Base-by-base conservation (phyloP, 2,329 filamentous ascomycete genomes). In the Arthrinium phaeospermum region DNA sequence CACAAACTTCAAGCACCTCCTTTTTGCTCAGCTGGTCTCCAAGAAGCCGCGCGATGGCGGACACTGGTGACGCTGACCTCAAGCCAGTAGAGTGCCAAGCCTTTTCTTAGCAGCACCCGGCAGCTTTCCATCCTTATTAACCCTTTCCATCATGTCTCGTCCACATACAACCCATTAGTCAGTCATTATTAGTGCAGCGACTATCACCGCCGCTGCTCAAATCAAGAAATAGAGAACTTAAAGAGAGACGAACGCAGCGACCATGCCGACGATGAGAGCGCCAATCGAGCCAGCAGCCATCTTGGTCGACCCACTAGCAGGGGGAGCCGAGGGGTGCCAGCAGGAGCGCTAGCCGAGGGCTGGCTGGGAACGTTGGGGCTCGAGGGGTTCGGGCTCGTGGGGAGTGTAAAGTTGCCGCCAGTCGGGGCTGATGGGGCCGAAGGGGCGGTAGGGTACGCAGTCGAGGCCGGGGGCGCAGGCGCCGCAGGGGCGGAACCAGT, bases 161-260 rank as follows among this genome's bases (percentile, higher is more conserved):
- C 57, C 57, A 41, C 57, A 12, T 64, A 41, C 57, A 34, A 64
- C 57, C 57, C 57, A 64, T 64, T 64, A 64, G 22, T n/a, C 34
- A 64, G n/a, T 64, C 57, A 37, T 64, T 64, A 64, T n/a, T 64
- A 64, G 19, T n/a, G 57, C 57, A 64, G 34, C 22, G 34, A 64
- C 57, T 64, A 41, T 64, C 57, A 64, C 34, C 10, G 34, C 34
- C 57, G 8, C 34, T 14, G 19, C 16, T 64, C 57, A 37, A n/a
- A 14, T 64, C 34, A 34, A 67, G 57, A 67, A 67, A 67, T n/a
- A 41, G 24, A 68, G 19, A 68, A 71, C 74, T 81, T 81, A 85
- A 77, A 85, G 74, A 73, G 79, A 79, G 68, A 81, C 76, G 51
- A 82, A 76, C 12, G 80, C 81, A 19, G 79, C 80, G 37, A 82